A percentile compares a stretch with the other conserved stretches of the same genome.
Evolutionary conservation across 2,329 filamentous ascomycete genomes (phyloP).

Genomic region (Pyricularia sp.): DNA sequence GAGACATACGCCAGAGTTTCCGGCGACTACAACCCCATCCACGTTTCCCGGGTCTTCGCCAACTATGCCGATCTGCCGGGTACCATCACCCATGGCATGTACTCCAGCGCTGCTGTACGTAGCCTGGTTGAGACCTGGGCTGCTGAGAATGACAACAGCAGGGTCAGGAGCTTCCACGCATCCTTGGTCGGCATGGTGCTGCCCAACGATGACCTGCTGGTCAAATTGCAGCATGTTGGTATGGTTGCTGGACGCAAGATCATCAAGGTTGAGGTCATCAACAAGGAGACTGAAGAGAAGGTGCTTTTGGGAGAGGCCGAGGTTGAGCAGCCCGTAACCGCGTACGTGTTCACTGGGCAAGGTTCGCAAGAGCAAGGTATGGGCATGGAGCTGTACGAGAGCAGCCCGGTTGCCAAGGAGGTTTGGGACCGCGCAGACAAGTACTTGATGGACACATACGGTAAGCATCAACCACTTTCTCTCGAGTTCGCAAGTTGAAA

Average conservation of each 20-base stretch:
- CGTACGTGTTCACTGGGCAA: conserved; percentile 97
- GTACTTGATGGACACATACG: conserved; percentile 98
- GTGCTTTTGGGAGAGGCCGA: conserved; percentile 92
- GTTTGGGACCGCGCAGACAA: conserved; percentile 98
- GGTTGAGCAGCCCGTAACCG: conserved; percentile 92
- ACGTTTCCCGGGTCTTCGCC: conserved; percentile 94
- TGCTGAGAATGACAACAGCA: conserved; percentile 95
- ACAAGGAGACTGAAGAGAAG: conserved; percentile 94
- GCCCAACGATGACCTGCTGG: conserved; percentile 88
- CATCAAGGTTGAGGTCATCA: conserved; percentile 95
- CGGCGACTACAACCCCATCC: conserved; percentile 97
- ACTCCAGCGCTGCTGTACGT: conserved; percentile 92
- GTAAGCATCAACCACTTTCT: conserved; percentile 37
- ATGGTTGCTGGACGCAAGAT: conserved; percentile 99
- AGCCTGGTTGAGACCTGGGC: conserved; percentile 98
- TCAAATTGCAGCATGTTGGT: conserved; percentile 91
- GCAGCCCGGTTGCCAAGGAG: conserved; percentile 87
- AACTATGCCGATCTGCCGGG: conserved; percentile 92
- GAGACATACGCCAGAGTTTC: conserved; percentile 97
- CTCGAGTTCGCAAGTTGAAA: background rate
- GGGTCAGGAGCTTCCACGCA: conserved; percentile 94
- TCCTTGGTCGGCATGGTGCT: conserved; percentile 98
- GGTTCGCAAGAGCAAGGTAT: conserved; percentile 98
- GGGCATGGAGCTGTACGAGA: conserved; percentile 98
- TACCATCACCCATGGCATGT: conserved; percentile 99